Conservation (phyloP, 176 grass and related monocot genomes). For the Oryza officinalis region DNA sequence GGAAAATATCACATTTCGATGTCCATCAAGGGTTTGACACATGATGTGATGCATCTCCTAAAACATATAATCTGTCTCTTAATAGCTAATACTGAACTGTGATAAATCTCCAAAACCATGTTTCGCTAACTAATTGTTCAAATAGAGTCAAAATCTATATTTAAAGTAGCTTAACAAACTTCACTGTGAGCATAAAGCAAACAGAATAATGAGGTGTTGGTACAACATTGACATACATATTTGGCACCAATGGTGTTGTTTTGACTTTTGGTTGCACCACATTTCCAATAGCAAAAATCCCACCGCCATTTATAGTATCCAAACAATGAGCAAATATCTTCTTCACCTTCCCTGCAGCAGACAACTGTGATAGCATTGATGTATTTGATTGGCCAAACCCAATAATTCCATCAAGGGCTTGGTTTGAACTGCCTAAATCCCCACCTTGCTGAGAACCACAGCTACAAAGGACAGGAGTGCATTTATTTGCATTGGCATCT, state of each 20-base stretch:
- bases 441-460: slow-evolving; percentile 97
- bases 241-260: slow-evolving; percentile 74
- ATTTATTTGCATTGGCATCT: slow-evolving; percentile 23
- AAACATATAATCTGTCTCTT: not conserved
- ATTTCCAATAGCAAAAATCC: slow-evolving; percentile 83
- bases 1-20: not conserved
- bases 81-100: slow-evolving; percentile 4
- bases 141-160: not conserved
- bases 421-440: slow-evolving; percentile 74
- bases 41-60: not conserved
- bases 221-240: slow-evolving; percentile 60
- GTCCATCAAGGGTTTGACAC: not conserved
- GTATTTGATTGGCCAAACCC: slow-evolving; percentile 98
- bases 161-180: not conserved
- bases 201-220: slow-evolving; percentile 19
- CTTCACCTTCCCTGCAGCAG: slow-evolving; percentile 78
- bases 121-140: not conserved
- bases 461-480: slow-evolving; percentile 46
- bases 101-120: slow-evolving; percentile 24
- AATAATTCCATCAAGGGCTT: slow-evolving; percentile 96
- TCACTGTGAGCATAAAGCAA: not conserved
- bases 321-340: slow-evolving; percentile 97
- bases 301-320: slow-evolving; percentile 83
- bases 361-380: slow-evolving; percentile 84
- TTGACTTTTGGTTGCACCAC: slow-evolving; percentile 95